Evolutionary conservation across 1,139 yeast genomes (phyloP), one percentile per base, ranked within the genome.

Genomic region (Tardiomyces blankii): DNA sequence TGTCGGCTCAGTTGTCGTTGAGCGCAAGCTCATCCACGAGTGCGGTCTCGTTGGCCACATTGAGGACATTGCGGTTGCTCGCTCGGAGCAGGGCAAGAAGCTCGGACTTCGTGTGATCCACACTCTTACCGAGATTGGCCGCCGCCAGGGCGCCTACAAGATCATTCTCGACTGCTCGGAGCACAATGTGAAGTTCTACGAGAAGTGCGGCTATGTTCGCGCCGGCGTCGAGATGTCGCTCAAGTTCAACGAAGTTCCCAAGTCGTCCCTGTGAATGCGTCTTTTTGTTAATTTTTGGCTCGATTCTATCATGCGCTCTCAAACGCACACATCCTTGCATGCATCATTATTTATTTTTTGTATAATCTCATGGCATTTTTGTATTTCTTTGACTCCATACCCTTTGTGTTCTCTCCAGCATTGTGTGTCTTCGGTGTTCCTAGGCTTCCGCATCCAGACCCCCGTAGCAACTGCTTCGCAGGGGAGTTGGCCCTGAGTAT

Each of bases 41-140:
- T 80, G 93, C 62, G 95, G 95, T 0, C 64, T 72, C 46, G 95
- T 87, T 12, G 98, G 97, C 4, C 98, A 91, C 65, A 83, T 91
- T 51, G 98, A 91, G 61, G 98, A 91, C 61, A 89, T 91, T 49
- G 85, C 96, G 0, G 95, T 91, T 5, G 75, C 79, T 32, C 63
- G 65, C 35, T 66, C 73, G 14, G 87, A 85, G 62, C 96, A 89
- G 59, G 98, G 98, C 8, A 80, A 82, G 61, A 77, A 78, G 54
- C 68, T 91, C 45, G 98, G 98, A 0, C 67, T 72, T 54, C 67
- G 73, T 16, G 64, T 91, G 66, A 85, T 91, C 55, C 66, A 71
- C 27, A 70, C 76, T 14, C 71, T 91, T 58, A 75, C 82, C 5
- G 69, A 69, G 25, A 61, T 83, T 41, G 96, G 86, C 5, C 58